Base-by-base conservation (phyloP, 139 green algal species). In the Nannochloris sp. region DNA sequence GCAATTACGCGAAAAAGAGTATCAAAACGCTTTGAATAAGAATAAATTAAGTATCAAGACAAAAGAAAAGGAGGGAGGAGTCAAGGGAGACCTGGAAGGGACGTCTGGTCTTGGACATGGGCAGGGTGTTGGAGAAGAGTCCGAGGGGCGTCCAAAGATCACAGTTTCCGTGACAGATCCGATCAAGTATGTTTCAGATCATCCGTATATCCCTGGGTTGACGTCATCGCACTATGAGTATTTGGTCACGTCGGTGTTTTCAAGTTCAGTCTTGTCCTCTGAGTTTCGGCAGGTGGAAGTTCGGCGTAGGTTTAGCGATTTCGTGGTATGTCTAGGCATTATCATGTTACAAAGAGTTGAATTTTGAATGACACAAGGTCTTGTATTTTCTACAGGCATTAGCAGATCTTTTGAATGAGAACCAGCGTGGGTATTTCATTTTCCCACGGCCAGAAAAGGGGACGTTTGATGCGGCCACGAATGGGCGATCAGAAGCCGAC, bases 401-500 rank as follows among this genome's bases (percentile, higher is more conserved):
- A 37, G 78, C 85, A 31, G 79, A 87, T 55, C 49, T 91, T 58
- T 72, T 97, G 23, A 66, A 75, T 26, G 60, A 70, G 16, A 82
- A 79, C 29, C 84, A 92, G 62, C 70, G 82, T 3, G 91, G 91
- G 31, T 95, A 85, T 73, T 93, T 97, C 67, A 78, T 96, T 6
- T 91, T 91, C 26, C 87, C 86, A 1, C 70, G 94, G 50, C 91
- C 91, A 12, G 84, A 94, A 59, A 97, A 96, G 77, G 86, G 80
- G 67, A 79, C 83, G 26, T 71, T 95, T 25, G 85, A 95, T 40
- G 69, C 73, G 3, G 56, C 74, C 82, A 66, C 79, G 48, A 69
- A 6, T 16, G 61, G 26, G 33, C 60, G 73, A 58, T 46, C 71
- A 33, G 67, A 77, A 43, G 53, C 48, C 30, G 77, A 84, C 3